Evolutionary conservation across 169 alveolate species (phyloP).

Genomic region (Plasmodium vinckei): DNA sequence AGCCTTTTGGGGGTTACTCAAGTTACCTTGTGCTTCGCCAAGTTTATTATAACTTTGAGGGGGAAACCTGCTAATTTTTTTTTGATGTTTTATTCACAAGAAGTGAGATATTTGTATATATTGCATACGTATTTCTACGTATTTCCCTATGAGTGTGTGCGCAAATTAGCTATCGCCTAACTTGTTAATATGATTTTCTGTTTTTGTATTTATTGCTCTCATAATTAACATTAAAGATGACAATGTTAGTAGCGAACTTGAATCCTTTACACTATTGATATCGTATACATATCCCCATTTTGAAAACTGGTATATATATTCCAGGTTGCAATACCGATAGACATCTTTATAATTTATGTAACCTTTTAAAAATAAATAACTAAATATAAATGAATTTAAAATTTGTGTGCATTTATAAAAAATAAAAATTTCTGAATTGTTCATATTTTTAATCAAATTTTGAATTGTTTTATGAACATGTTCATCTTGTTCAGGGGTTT

Average conservation of each 20-base stretch:
- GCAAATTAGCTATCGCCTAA: too few relatives aligned
- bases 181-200: too few relatives aligned
- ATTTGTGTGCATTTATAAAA: slow-evolving; percentile 74
- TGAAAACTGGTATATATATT: slow-evolving; percentile 48
- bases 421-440: slow-evolving; percentile 70
- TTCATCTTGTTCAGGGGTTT: slow-evolving; percentile 66
- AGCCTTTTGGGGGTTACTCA: too few relatives aligned
- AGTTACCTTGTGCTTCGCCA: too few relatives aligned
- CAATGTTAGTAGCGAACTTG: slow-evolving; percentile 31
- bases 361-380: slow-evolving; percentile 48
- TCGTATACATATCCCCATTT: slow-evolving; percentile 75
- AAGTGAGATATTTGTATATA: too few relatives aligned
- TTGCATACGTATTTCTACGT: too few relatives aligned
- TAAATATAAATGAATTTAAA: slow-evolving; percentile 56
- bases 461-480: slow-evolving; percentile 48
- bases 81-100: too few relatives aligned
- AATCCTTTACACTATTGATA: slow-evolving; percentile 36
- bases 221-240: slow-evolving; percentile 36
- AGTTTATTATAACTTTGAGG: too few relatives aligned
- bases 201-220: background rate
- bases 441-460: slow-evolving; percentile 64
- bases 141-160: too few relatives aligned
- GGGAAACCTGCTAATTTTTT: too few relatives aligned
- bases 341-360: slow-evolving; percentile 48
- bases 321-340: slow-evolving; percentile 68